Base-by-base conservation (phyloP, 2,329 filamentous ascomycete species). In the Aaosphaeria arxii region DNA sequence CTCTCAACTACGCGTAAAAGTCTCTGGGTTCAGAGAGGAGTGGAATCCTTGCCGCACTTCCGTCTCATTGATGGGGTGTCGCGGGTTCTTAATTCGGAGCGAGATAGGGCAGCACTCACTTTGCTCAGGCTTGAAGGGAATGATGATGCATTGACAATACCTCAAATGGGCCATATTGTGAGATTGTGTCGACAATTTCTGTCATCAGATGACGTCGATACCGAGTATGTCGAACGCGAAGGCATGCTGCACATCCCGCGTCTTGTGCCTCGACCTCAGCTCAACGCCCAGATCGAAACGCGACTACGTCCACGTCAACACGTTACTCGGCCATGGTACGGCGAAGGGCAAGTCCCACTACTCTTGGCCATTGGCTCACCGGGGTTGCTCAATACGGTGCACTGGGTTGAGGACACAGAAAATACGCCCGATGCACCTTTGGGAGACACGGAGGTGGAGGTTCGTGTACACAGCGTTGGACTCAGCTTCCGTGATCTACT, bases 381-480 rank as follows among this genome's bases (percentile, higher is more conserved):
- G 28, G 51, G 51, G 17, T 17, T 32, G n/a, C 36, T 51, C 17
- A 48, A 51, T 39, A 46, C 40, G 7, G 13, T 51, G 30, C 30
- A 28, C 7, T 54, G 47, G 30, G 40, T 24, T 9, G 31, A 42
- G 7, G 43, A 44, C 41, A 5, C 29, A 11, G 7, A 36, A 36
- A 36, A 36, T 36, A 36, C 33, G 24, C 9, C 9, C 39, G 9
- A 30, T 11, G 41, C 28, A 30, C 28, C 41, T 2, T 24, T 24
- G 17, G 17, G 17, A 24, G 17, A 24, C 17, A 17, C 30, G 6
- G 41, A 43, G 30, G 41, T 43, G 7, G 41, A 43, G 17, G 31
- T 43, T 29, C 11, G 17, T 30, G 41, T 31, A 11, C 9, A 9
- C 6, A 11, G 6, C 24, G 17, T 11, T 11, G 24, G 24, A 6